Conservation (phyloP, 768 basidiomycete genomes). For the Russula sp. region DNA sequence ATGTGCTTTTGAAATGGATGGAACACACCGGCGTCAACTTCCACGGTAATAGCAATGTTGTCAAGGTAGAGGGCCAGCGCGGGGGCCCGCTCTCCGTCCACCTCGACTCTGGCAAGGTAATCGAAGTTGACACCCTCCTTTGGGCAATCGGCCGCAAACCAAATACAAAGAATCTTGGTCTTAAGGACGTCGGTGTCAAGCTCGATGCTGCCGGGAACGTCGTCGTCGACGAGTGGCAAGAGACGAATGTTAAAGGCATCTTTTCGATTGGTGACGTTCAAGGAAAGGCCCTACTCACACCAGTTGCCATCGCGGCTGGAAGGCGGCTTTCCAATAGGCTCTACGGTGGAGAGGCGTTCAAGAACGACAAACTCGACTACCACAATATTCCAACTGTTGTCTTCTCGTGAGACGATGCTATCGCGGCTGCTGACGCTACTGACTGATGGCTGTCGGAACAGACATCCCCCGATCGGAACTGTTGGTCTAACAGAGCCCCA, state of each 20-base stretch:
- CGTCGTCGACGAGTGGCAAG: constrained; percentile 88
- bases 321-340: constrained; percentile 82
- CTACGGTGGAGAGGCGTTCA: constrained; percentile 83
- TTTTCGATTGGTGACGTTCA: constrained; percentile 88
- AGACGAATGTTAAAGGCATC: constrained; percentile 62
- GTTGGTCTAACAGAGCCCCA: constrained; percentile 93
- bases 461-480: constrained; percentile 92
- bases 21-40: constrained; percentile 88
- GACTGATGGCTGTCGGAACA: constrained; percentile 29
- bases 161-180: constrained; percentile 69
- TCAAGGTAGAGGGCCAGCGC: constrained; percentile 67
- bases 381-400: constrained; percentile 91
- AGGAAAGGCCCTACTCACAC: constrained; percentile 90
- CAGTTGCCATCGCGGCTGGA: constrained; percentile 96
- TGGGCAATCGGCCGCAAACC: constrained; percentile 94
- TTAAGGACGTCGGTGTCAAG: constrained; percentile 73
- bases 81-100: constrained; percentile 71
- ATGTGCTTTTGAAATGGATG: constrained; percentile 86
- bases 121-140: constrained; percentile 81
- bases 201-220: constrained; percentile 76
- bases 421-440: constrained; percentile 3
- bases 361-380: constrained; percentile 82
- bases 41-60: constrained; percentile 71
- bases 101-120: constrained; percentile 63
- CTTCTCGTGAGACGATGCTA: constrained; percentile 68